A percentile compares a stretch with the other conserved stretches of the same genome.
Evolutionary conservation across 192 early-diverging fungal genomes (phyloP).

Genomic region (Phlyctochytrium planicorne): DNA sequence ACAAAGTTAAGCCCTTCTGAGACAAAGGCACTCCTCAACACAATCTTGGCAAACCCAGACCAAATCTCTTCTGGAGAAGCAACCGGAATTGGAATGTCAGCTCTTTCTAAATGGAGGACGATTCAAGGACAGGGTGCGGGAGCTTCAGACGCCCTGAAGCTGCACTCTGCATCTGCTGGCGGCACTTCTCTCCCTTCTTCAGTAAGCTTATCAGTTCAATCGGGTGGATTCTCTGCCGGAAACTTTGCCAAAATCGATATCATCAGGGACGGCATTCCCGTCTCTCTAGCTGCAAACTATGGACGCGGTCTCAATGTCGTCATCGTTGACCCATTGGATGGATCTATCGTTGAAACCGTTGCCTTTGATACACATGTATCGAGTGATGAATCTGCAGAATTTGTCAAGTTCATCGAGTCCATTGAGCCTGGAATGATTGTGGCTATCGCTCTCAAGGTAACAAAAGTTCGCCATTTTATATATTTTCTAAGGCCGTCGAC

Average conservation of each 20-base stretch:
- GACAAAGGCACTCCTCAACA: conserved; percentile 69
- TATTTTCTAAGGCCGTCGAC: background rate
- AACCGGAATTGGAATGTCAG: conserved; percentile 20
- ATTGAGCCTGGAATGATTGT: conserved; percentile 67
- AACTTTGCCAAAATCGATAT: conserved; percentile 72
- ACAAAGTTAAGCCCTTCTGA: conserved; percentile 68
- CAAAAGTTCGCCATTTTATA: background rate
- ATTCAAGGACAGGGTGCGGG: conserved; percentile 15
- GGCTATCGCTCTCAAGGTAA: conserved; percentile 49
- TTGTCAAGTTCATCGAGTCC: conserved; percentile 64
- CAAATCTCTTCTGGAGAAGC: conserved; percentile 21
- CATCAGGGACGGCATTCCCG: conserved; percentile 39
- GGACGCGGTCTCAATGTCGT: conserved; percentile 75
- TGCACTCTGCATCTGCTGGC: conserved; percentile 17
- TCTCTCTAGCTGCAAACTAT: conserved; percentile 39
- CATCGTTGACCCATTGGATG: conserved; percentile 68
- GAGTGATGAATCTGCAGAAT: conserved; percentile 52
- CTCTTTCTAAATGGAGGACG: conserved; percentile 18
- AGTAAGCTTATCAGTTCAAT: conserved; percentile 62
- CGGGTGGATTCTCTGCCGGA: conserved; percentile 70
- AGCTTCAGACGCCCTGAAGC: conserved; percentile 21
- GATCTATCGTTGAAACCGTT: conserved; percentile 64
- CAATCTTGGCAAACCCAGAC: conserved; percentile 59
- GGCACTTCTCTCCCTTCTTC: conserved; percentile 37
- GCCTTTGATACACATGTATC: conserved; percentile 76